Conservation (phyloP, 352 stramenopile species). For the Phytophthora sp. region DNA sequence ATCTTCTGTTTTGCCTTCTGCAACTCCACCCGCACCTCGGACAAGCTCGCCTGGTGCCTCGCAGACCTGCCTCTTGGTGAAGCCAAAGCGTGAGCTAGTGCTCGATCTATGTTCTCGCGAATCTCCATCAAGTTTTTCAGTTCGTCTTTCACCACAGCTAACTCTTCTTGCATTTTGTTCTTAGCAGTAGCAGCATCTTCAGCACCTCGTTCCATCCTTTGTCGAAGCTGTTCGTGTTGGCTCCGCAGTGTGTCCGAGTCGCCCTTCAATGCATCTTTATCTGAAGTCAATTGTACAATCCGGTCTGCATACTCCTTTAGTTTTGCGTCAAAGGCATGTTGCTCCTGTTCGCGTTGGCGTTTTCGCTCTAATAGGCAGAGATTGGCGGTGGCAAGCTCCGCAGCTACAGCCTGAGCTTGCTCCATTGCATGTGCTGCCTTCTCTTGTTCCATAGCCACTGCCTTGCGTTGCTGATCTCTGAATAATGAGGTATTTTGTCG, state of each 20-base stretch:
- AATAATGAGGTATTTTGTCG: conserved; percentile 44
- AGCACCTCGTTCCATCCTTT: neutral
- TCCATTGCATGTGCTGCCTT: conserved; percentile 45
- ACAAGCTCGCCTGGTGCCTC: conserved; percentile 20
- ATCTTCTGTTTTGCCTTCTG: conserved; percentile 64
- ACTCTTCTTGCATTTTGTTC: conserved; percentile 11
- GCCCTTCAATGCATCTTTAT: conserved; percentile 7
- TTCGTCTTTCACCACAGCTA: conserved; percentile 19
- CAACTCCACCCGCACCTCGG: conserved; percentile 50
- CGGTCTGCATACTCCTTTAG: conserved; percentile 7
- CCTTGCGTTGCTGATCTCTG: conserved; percentile 43
- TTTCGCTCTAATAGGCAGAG: conserved; percentile 76
- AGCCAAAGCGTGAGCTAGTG: conserved; percentile 25
- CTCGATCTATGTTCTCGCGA: conserved; percentile 29
- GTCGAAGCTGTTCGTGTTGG: conserved; percentile 16
- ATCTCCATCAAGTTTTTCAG: conserved; percentile 26
- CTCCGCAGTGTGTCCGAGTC: conserved; percentile 14
- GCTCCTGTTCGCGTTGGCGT: conserved; percentile 57
- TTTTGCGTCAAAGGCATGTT: conserved; percentile 30
- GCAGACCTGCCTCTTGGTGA: conserved; percentile 17
- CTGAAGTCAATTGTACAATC: neutral
- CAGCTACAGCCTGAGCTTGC: conserved; percentile 42
- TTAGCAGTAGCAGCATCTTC: conserved; percentile 4
- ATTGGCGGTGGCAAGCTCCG: conserved; percentile 75
- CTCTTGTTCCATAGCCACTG: conserved; percentile 50